Evolutionary conservation across 2,329 filamentous ascomycete genomes (phyloP), one percentile per base, ranked within the genome.

Genomic region (Pseudomassariella vexata): DNA sequence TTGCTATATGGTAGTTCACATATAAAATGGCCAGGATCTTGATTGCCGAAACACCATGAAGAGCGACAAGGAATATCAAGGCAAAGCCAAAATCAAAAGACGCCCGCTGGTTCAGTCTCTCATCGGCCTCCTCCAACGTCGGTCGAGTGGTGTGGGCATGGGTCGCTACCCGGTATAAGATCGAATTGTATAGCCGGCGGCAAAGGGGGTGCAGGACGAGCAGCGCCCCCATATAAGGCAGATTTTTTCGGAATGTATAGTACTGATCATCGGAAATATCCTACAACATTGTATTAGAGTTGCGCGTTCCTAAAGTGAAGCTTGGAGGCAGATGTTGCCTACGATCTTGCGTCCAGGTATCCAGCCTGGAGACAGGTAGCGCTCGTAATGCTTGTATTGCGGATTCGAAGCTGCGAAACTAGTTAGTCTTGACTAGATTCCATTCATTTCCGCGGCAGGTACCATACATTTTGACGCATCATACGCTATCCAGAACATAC

Each of bases 201-300:
- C 90, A 61, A 4, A 94, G 54, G 1, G 89, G 90, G 55, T 98
- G 92, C 25, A 88, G 58, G 17, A 85, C 45, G 10, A 96, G 63
- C 5, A 96, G 73, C 8, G 79, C 45, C 7, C 76, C 68, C 57
- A 96, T 79, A 54, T 84, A 86, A 3, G 87, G 89, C 22, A 96
- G 70, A 51, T 96, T 96, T 40, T 73, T 66, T 44, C 94, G 81
- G 53, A 98, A 95, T 22, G 76, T 79, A 37, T 72, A 67, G 60
- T 96, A 98, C 59, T 98, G 92, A 19, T 73, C 60, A 61, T 98
- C 92, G 23, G 88, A 92, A 41, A 88, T 79, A 62, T 98, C 92
- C 82, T 88, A 11, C 19, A 22, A 26, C 12, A 33, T 16, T 27
- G 28, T n/a, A n/a, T n/a, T n/a, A n/a, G n/a, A n/a, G n/a, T n/a